Percentiles rank a stretch among this genome's conserved stretches.
Evolutionary conservation across 768 basidiomycete genomes (phyloP).

Genomic region (Nidularia pulvinata): DNA sequence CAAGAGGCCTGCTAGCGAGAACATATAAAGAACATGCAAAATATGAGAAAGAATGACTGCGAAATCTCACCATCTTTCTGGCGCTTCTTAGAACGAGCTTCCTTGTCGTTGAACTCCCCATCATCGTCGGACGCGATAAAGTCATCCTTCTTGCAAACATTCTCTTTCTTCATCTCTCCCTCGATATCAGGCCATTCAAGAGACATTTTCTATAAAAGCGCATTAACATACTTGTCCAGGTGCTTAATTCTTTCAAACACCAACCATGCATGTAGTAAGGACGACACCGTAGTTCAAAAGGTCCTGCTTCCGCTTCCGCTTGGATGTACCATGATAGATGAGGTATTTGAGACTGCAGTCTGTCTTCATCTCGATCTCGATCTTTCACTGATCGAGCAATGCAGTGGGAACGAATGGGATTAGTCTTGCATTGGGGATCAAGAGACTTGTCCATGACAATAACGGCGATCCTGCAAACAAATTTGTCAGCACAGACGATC

Average conservation of each 20-base stretch:
- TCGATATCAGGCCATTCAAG: constrained; percentile 60
- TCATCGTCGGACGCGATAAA: constrained; percentile 37
- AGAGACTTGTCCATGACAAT: constrained; percentile 53
- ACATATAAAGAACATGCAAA: background rate
- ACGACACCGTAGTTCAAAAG: constrained; percentile 61
- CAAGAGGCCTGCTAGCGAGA: constrained; percentile 38
- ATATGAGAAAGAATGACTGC: background rate
- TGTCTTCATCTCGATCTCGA: constrained; percentile 59
- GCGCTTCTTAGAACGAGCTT: constrained; percentile 24
- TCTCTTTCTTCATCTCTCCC: constrained; percentile 41
- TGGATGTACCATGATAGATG: constrained; percentile 61
- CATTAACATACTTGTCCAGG: background rate
- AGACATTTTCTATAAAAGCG: constrained; percentile 46
- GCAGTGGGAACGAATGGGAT: constrained; percentile 66
- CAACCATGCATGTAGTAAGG: constrained; percentile 51
- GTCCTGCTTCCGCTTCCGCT: constrained; percentile 43
- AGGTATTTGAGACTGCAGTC: constrained; percentile 44
- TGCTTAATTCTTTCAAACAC: constrained; percentile 1
- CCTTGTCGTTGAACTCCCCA: constrained; percentile 21
- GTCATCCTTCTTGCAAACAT: constrained; percentile 26
- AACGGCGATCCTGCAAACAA: constrained; percentile 47
- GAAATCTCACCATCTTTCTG: constrained; percentile 18
- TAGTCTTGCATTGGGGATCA: constrained; percentile 56
- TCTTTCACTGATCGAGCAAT: constrained; percentile 66
- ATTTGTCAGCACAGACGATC: constrained; percentile 1